phyloP scores from a whole-genome alignment of 139 green algal genomes.

The Mesostigma viride region DNA sequence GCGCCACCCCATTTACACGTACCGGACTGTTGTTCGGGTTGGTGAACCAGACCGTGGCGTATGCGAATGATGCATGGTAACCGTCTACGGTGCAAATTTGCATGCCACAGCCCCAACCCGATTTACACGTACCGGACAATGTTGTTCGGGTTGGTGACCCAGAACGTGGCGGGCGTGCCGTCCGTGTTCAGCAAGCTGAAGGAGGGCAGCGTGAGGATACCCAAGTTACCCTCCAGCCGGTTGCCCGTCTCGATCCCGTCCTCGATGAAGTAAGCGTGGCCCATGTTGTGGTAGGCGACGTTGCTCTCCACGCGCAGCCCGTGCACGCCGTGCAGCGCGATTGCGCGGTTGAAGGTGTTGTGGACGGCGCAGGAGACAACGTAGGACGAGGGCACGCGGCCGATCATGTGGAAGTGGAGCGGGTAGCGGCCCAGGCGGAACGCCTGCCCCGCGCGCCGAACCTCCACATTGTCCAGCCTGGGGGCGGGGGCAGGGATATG shows the following conservation, averaged over 20 bases:
- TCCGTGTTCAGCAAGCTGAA: constrained; percentile 47
- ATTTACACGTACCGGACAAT: no score
- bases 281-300: constrained; percentile 51
- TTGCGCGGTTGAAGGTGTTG: constrained; percentile 26
- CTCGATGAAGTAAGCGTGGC: constrained; percentile 51
- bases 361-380: constrained; percentile 18
- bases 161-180: constrained; percentile 52
- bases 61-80: no score
- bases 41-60: no score
- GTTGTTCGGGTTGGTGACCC: constrained; percentile 68
- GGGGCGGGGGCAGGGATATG: no score
- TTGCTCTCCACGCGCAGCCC: constrained; percentile 31
- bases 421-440: constrained; percentile 37
- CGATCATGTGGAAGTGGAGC: constrained; percentile 64
- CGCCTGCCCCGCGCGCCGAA: not conserved
- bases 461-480: no score
- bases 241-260: constrained; percentile 46
- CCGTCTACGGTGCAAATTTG: no score
- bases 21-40: no score
- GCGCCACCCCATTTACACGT: no score
- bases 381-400: constrained; percentile 12
- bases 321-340: constrained; percentile 26
- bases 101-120: no score
- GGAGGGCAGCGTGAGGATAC: constrained; percentile 40
- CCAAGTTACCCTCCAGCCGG: constrained; percentile 50